phyloP scores from a whole-genome alignment of 768 basidiomycete species.

The Lactarius evosmus region DNA sequence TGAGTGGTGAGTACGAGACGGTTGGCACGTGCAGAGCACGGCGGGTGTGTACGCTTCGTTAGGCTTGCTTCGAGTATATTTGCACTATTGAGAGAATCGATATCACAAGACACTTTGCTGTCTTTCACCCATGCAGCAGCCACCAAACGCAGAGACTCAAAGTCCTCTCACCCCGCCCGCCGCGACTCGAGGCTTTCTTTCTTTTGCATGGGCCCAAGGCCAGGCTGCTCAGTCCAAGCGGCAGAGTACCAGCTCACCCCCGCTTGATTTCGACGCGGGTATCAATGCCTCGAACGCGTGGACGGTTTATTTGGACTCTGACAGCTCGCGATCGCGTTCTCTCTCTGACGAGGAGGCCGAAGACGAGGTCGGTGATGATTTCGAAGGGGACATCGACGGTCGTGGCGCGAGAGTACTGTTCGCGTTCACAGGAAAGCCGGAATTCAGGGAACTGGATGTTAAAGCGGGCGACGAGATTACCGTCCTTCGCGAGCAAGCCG shows the following conservation, averaged over 20 bases:
- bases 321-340: conserved; percentile 37
- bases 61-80: conserved; percentile 5
- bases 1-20: background rate
- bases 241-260: conserved; percentile 4
- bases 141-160: conserved; percentile 3
- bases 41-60: background rate
- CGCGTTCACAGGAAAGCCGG: conserved; percentile 68
- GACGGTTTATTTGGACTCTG: conserved; percentile 56
- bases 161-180: conserved; percentile 23
- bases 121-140: conserved; percentile 13
- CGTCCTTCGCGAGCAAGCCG: conserved; percentile 66
- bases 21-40: conserved; percentile 13
- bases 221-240: conserved; percentile 15
- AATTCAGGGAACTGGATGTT: conserved; percentile 68
- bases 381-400: conserved; percentile 38
- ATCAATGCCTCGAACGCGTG: conserved; percentile 76
- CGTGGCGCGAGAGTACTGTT: conserved; percentile 67
- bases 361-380: conserved; percentile 29
- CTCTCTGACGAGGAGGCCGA: conserved; percentile 53
- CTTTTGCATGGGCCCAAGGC: conserved; percentile 22
- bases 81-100: background rate
- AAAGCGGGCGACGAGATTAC: conserved; percentile 68
- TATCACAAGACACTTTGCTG: conserved; percentile 1
- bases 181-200: conserved; percentile 14
- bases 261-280: conserved; percentile 63